Conservation (phyloP, 306 rosid species). For the Dryas octopetala region DNA sequence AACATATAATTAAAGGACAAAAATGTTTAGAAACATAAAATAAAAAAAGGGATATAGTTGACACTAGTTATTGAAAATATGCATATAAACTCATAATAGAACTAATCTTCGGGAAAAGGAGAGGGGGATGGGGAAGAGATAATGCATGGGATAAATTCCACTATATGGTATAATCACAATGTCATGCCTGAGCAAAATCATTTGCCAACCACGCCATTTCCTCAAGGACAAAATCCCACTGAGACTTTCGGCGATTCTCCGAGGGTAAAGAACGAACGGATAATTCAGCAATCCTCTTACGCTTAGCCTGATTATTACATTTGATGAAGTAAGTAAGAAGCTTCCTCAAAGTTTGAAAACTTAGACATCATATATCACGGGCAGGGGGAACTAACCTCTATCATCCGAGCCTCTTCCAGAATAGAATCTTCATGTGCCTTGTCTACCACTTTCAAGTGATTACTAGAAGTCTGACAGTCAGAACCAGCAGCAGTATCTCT, state of each 20-base stretch:
- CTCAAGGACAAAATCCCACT: conserved; percentile 94
- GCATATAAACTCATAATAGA: background rate
- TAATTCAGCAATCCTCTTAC: conserved; percentile 86
- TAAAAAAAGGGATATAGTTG: background rate
- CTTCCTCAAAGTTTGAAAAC: conserved; percentile 18
- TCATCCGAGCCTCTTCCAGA: conserved; percentile 79
- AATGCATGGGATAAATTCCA: background rate
- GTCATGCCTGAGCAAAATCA: conserved; percentile 92
- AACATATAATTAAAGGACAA: conserved; percentile 14
- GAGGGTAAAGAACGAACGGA: conserved; percentile 57
- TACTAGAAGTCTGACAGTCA: conserved; percentile 45
- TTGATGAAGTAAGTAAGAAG: conserved; percentile 5
- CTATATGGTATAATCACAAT: conserved; percentile 24
- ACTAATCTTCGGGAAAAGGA: background rate
- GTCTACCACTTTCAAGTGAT: conserved; percentile 49
- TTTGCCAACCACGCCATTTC: conserved; percentile 99
- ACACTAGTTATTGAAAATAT: background rate
- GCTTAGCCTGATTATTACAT: conserved; percentile 67
- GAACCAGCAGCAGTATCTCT: conserved; percentile 37
- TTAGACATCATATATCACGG: conserved; percentile 22
- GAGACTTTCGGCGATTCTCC: conserved; percentile 63
- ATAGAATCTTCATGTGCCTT: conserved; percentile 90
- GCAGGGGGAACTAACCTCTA: conserved; percentile 59
- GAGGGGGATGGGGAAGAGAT: background rate
- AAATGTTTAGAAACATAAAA: conserved; percentile 1